Percentiles rank a stretch among this genome's conserved stretches.
phyloP scores from a whole-genome alignment of 108 stramenopile genomes.

The Bacterosira constricta region DNA sequence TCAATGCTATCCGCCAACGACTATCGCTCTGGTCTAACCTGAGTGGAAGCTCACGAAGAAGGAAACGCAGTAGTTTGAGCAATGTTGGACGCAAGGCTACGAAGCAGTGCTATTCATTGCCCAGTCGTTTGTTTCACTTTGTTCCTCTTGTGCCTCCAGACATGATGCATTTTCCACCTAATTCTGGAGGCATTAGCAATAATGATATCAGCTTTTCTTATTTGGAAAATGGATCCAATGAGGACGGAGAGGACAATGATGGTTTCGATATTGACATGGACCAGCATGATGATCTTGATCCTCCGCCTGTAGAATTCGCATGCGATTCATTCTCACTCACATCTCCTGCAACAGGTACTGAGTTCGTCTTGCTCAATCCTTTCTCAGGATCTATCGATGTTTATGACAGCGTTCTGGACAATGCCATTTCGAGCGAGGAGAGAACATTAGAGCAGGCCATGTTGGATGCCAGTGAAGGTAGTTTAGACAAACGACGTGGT shows the following conservation, averaged over 20 bases:
- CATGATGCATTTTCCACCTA: constrained; percentile 29
- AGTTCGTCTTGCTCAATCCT: constrained; percentile 66
- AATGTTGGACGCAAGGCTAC: not conserved
- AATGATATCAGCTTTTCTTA: no score
- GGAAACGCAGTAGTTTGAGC: not conserved
- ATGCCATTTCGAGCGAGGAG: constrained; percentile 28
- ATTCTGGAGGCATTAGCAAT: not conserved
- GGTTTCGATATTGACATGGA: constrained; percentile 18
- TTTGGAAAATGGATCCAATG: no score
- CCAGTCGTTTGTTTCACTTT: constrained; percentile 58
- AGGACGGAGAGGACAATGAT: constrained; percentile 12
- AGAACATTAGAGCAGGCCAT: constrained; percentile 44
- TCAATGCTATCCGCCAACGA: constrained; percentile 20
- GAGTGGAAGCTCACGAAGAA: constrained; percentile 2
- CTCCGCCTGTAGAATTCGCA: constrained; percentile 65
- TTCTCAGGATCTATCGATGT: constrained; percentile 53
- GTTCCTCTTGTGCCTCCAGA: constrained; percentile 51
- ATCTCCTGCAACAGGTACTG: constrained; percentile 32
- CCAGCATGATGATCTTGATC: no score
- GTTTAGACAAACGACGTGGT: constrained; percentile 4
- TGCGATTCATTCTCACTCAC: constrained; percentile 61
- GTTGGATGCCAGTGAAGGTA: constrained; percentile 25
- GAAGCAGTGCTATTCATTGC: constrained; percentile 36
- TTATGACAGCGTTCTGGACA: constrained; percentile 35
- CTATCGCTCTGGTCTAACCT: constrained; percentile 46